A percentile compares a stretch with the other conserved stretches of the same genome.
Conservation (phyloP, 1,284 basidiomycete genomes). For the Trichosporon sp. region DNA sequence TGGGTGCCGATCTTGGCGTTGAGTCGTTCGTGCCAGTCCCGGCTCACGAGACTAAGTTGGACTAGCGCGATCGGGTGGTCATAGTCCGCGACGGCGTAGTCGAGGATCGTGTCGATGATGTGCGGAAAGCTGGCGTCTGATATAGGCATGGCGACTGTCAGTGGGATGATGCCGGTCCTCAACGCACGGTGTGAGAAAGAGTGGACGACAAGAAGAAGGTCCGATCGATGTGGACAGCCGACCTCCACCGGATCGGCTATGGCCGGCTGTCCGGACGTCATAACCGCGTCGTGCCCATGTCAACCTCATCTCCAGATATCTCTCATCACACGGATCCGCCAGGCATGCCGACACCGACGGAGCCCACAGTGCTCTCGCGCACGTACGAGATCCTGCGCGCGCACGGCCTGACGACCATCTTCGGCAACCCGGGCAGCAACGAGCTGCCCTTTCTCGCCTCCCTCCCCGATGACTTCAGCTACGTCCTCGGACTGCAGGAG, state of each 20-base stretch:
- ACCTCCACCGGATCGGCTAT: background rate
- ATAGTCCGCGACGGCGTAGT: background rate
- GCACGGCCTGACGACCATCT: conserved; percentile 26
- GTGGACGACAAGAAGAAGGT: background rate
- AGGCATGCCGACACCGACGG: background rate
- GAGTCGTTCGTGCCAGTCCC: background rate
- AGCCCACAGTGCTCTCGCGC: background rate
- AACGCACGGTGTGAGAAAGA: background rate
- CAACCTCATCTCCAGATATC: background rate
- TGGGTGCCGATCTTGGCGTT: background rate
- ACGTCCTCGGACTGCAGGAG: conserved; percentile 31
- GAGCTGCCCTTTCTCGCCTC: conserved; percentile 30
- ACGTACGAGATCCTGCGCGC: conserved; percentile 22
- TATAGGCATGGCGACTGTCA: background rate
- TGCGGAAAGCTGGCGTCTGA: background rate
- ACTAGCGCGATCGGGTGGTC: background rate
- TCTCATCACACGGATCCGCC: background rate
- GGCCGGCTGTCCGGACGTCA: background rate
- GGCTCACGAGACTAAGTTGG: background rate
- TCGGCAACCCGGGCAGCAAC: conserved; percentile 31
- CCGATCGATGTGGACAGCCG: background rate
- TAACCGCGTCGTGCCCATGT: background rate
- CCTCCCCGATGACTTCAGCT: conserved; percentile 26
- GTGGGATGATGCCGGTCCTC: background rate
- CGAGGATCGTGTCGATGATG: background rate